Conservation (phyloP, 306 rosid genomes). For the Quercus alba region DNA sequence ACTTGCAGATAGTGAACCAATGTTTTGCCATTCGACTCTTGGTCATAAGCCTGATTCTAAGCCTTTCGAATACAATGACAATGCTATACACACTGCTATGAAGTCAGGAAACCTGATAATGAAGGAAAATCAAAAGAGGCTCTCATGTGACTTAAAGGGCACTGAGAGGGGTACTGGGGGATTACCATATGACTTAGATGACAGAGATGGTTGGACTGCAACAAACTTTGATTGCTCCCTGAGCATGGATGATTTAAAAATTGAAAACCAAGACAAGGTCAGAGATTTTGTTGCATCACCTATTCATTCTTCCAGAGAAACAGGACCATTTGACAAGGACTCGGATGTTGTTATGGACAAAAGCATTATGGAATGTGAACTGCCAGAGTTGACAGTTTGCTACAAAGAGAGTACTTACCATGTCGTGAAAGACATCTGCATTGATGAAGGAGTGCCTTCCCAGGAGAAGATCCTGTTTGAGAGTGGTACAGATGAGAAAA, state of each 20-base stretch:
- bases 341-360: constrained; percentile 47
- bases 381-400: constrained; percentile 53
- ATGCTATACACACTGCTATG: constrained; percentile 28
- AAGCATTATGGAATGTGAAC: constrained; percentile 53
- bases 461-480: constrained; percentile 47
- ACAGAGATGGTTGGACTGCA: constrained; percentile 19
- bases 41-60: constrained; percentile 40
- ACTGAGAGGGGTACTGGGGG: constrained; percentile 28
- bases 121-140: constrained; percentile 37
- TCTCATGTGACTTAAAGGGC: constrained; percentile 27
- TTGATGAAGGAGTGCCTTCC: constrained; percentile 64
- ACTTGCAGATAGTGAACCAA: constrained; percentile 63
- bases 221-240: constrained; percentile 18
- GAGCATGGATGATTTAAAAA: constrained; percentile 21
- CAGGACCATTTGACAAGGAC: constrained; percentile 31
- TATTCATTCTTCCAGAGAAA: constrained; percentile 35
- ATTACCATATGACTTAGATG: constrained; percentile 16
- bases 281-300: constrained; percentile 26
- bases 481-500: constrained; percentile 30
- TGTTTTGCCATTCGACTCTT: constrained; percentile 41
- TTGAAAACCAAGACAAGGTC: constrained; percentile 14
- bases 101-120: constrained; percentile 31
- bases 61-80: constrained; percentile 41
- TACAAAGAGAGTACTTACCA: constrained; percentile 52
- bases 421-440: constrained; percentile 75